Percentiles rank a stretch among this genome's conserved stretches.
Conservation (phyloP, 2,329 filamentous ascomycete genomes). For the Sclerotinia minor region DNA sequence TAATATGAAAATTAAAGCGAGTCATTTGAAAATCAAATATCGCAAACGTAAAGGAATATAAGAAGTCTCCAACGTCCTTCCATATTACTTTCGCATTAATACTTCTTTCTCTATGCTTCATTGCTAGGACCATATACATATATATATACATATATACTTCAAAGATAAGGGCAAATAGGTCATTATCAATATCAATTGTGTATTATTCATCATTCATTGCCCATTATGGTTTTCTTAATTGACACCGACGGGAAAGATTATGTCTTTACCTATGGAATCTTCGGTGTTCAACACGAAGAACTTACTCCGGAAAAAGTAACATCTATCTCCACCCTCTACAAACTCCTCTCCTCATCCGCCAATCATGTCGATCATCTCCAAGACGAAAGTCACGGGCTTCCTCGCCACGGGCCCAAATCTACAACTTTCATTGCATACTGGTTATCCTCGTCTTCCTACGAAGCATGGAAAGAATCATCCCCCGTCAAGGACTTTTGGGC, state of each 20-base stretch:
- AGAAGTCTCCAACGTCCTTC: not conserved
- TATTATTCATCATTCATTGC: not conserved
- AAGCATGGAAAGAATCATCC: conserved; percentile 31
- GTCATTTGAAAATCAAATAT: too few species aligned
- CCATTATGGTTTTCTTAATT: conserved; percentile 29
- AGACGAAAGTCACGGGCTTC: conserved; percentile 25
- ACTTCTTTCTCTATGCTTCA: not conserved
- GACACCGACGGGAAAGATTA: conserved; percentile 26
- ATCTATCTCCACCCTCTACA: conserved; percentile 22
- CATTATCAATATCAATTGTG: not conserved
- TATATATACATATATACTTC: not conserved
- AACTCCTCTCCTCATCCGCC: conserved; percentile 28
- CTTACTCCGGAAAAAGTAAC: conserved; percentile 25
- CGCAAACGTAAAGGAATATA: not conserved
- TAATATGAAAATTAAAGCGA: not conserved
- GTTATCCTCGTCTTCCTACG: conserved; percentile 31
- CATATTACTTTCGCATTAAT: not conserved
- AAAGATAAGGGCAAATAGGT: not conserved
- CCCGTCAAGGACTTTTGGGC: conserved; percentile 29
- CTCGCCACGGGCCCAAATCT: conserved; percentile 18
- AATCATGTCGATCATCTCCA: conserved; percentile 27
- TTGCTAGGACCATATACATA: not conserved
- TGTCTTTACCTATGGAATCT: conserved; percentile 28
- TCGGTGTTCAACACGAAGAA: conserved; percentile 28
- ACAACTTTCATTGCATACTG: conserved; percentile 31